Percentiles rank a stretch among this genome's conserved stretches.
phyloP scores from a whole-genome alignment of 805 yeast genomes.

The Candida parachauliodes region DNA sequence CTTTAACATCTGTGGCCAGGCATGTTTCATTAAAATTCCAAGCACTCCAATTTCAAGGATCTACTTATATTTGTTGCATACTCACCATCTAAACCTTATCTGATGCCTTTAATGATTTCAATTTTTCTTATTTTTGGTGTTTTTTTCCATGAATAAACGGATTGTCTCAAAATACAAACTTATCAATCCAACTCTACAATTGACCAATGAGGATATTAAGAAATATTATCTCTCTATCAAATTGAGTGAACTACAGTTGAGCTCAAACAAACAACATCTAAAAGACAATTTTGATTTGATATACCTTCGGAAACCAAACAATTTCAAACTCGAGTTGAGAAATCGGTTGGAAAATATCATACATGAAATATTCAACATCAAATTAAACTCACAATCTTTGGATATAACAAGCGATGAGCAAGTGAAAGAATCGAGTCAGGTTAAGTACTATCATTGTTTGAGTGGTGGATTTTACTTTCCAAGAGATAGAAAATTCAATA shows the following conservation, averaged over 20 bases:
- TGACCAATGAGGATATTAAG: conserved; percentile 5
- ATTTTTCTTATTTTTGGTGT: not conserved
- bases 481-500: too few relatives aligned
- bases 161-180: not conserved
- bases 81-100: not conserved
- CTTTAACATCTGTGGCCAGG: too few relatives aligned
- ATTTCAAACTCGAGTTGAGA: not conserved
- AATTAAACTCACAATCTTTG: not conserved
- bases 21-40: too few relatives aligned
- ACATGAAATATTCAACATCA: conserved; percentile 3
- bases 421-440: not conserved
- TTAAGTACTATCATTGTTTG: not conserved
- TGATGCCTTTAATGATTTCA: not conserved
- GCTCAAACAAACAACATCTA: not conserved
- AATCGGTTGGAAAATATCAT: not conserved
- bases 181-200: not conserved
- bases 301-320: not conserved
- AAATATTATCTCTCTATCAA: conserved; percentile 3
- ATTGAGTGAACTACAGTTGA: not conserved
- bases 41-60: too few relatives aligned
- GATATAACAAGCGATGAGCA: not conserved
- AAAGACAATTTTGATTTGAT: conserved; percentile 1
- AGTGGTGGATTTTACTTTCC: not conserved
- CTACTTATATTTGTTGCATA: too few relatives aligned
- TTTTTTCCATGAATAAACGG: not conserved